Base-by-base conservation (phyloP, 2,329 filamentous ascomycete species). In the Penicillium frequentans region DNA sequence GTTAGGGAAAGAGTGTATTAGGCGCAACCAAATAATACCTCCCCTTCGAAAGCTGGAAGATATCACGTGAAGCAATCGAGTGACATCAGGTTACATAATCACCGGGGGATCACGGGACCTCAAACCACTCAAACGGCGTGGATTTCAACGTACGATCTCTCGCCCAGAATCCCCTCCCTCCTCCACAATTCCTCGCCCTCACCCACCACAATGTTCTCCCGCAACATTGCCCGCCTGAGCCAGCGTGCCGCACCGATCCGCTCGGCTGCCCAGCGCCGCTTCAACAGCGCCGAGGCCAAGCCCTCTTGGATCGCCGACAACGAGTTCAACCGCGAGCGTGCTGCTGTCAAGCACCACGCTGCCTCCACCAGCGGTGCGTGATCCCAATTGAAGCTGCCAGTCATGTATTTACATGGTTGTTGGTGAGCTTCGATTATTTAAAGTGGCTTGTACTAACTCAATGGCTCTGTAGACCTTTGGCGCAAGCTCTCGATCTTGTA, bases 401-500 rank as follows among this genome's bases (percentile, higher is more conserved):
- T 13, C 33, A 42, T 27, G 19, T 3, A 7, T 16, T 5, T 27
- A 21, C 33, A 43, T 29, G 29, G 8, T 10, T 19, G 3, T 9
- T 3, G 9, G 16, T 13, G 1, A n/a, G 5, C 14, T 31, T 42
- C 1, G 14, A 23, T 19, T 19, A 9, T 16, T 23, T 35, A 35
- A 26, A 48, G 49, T 23, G 35, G 23, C 19, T 46, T 44, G 52
- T 59, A 61, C 66, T 73, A 53, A 73, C 65, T 51, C 48, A 67
- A 66, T 63, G 57, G 56, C 59, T 63, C 54, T 58, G 54, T 73
- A 96, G 93, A 91, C 71, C 86, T 96, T 71, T 99, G 95, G 95
- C 88, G 86, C 79, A 98, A 96, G 84, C 88, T 98, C 71, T 95
- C 91, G 64, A 84, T 97, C 83, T 98, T 91, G 93, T 97, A 91